A percentile compares a stretch with the other conserved stretches of the same genome.
phyloP scores from a whole-genome alignment of 2,329 filamentous ascomycete species.

The Sarocladiaceae sp. region DNA sequence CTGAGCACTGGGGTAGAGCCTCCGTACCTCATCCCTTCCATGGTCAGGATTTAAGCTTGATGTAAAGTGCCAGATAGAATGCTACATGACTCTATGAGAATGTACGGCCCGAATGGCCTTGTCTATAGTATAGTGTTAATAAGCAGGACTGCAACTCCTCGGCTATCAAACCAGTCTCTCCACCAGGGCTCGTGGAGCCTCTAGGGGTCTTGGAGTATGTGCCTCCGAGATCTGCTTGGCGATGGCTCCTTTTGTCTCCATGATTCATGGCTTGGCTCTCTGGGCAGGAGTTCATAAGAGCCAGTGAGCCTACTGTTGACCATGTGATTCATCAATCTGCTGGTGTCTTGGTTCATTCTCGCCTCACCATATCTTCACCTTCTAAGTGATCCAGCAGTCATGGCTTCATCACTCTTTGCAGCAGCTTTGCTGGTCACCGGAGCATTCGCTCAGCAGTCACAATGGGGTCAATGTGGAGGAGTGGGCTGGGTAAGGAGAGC shows the following conservation, averaged over 20 bases:
- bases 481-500: too few relatives aligned
- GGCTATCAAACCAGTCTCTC: background rate
- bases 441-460: background rate
- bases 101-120: background rate
- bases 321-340: too few relatives aligned
- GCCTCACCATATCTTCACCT: too few relatives aligned
- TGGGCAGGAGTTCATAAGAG: background rate
- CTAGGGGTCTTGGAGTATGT: background rate
- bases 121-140: background rate
- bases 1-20: background rate
- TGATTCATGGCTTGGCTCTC: background rate
- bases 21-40: too few relatives aligned
- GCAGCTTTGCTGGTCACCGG: slow-evolving; percentile 2
- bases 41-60: too few relatives aligned
- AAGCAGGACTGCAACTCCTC: background rate
- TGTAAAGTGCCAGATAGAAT: background rate
- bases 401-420: background rate
- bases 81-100: too few relatives aligned
- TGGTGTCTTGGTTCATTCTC: background rate
- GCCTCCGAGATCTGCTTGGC: slow-evolving; percentile 8
- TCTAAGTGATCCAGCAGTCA: background rate
- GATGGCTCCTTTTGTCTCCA: background rate
- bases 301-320: background rate
- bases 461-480: slow-evolving; percentile 18
- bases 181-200: background rate